Percentiles rank a stretch among this genome's conserved stretches.
Evolutionary conservation across 768 basidiomycete species (phyloP).

Genomic region (Hypsizygus marmoreus): DNA sequence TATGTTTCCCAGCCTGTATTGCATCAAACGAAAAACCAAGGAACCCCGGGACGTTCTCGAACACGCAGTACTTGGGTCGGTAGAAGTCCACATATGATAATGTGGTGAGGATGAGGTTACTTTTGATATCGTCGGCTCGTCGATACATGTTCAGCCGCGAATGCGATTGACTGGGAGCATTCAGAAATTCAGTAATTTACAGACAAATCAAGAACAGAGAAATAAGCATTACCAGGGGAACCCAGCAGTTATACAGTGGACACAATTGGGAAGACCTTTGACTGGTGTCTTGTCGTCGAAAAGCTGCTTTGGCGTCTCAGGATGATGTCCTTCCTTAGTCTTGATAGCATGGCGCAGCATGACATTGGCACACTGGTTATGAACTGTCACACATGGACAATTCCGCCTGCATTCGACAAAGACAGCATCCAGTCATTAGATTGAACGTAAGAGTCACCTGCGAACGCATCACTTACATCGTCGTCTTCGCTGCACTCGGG

Average conservation of each 20-base stretch:
- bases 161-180: slow-evolving; percentile 65
- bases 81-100: slow-evolving; percentile 52
- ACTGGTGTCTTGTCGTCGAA: slow-evolving; percentile 37
- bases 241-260: slow-evolving; percentile 63
- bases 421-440: too few relatives aligned
- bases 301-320: slow-evolving; percentile 41
- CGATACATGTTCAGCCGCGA: slow-evolving; percentile 73
- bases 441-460: too few relatives aligned
- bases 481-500: slow-evolving; percentile 72
- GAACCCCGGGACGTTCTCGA: slow-evolving; percentile 61
- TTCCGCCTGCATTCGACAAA: slow-evolving; percentile 54
- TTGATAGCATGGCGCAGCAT: slow-evolving; percentile 62
- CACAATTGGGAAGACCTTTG: slow-evolving; percentile 49
- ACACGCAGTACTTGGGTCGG: slow-evolving; percentile 41
- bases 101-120: slow-evolving; percentile 65
- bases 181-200: not conserved
- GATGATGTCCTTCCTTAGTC: slow-evolving; percentile 40
- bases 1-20: slow-evolving; percentile 39
- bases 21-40: slow-evolving; percentile 43
- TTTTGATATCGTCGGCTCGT: slow-evolving; percentile 66
- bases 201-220: not conserved
- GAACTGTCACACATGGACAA: slow-evolving; percentile 51
- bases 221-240: slow-evolving; percentile 67
- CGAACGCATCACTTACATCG: slow-evolving; percentile 62
- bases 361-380: slow-evolving; percentile 73